Evolutionary conservation across 2,329 filamentous ascomycete genomes (phyloP).

Genomic region (Macrophomina phaseolina): DNA sequence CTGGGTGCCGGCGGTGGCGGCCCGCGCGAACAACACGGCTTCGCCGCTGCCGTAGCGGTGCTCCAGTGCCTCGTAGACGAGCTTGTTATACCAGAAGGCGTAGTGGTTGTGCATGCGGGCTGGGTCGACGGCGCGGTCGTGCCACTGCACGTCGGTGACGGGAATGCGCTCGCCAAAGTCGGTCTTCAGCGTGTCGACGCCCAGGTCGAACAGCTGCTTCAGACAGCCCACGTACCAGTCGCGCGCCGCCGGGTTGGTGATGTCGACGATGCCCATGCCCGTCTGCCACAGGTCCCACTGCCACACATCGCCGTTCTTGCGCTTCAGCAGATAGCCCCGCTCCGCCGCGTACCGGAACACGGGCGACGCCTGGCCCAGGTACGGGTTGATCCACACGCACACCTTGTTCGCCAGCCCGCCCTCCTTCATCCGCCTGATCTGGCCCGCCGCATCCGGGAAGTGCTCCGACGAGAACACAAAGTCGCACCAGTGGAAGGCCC

Average conservation of each 20-base stretch:
- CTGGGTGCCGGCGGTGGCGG: constrained; percentile 71
- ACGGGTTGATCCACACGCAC: constrained; percentile 79
- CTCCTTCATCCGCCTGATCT: constrained; percentile 68
- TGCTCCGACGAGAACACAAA: constrained; percentile 72
- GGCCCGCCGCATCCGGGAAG: constrained; percentile 71
- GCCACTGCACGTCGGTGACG: constrained; percentile 67
- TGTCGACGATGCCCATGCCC: constrained; percentile 76
- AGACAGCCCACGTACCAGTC: constrained; percentile 69
- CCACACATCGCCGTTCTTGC: constrained; percentile 71
- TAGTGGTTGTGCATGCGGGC: constrained; percentile 79
- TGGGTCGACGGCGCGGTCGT: constrained; percentile 65
- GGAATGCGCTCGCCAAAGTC: constrained; percentile 78
- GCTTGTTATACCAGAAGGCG: constrained; percentile 73
- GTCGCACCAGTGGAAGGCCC: constrained; percentile 76
- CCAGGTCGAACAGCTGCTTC: constrained; percentile 68
- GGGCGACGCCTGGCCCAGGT: constrained; percentile 71
- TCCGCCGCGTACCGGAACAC: constrained; percentile 69
- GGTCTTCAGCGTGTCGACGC: constrained; percentile 75
- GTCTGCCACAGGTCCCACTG: constrained; percentile 81
- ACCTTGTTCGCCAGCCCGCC: constrained; percentile 65
- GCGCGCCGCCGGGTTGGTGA: constrained; percentile 73
- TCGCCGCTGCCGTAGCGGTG: constrained; percentile 56
- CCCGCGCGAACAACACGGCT: constrained; percentile 71
- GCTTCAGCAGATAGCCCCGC: constrained; percentile 72
- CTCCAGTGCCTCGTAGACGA: constrained; percentile 70